Conservation (phyloP, 1,139 yeast species). For the Sugiyamaella grinbergsii region DNA sequence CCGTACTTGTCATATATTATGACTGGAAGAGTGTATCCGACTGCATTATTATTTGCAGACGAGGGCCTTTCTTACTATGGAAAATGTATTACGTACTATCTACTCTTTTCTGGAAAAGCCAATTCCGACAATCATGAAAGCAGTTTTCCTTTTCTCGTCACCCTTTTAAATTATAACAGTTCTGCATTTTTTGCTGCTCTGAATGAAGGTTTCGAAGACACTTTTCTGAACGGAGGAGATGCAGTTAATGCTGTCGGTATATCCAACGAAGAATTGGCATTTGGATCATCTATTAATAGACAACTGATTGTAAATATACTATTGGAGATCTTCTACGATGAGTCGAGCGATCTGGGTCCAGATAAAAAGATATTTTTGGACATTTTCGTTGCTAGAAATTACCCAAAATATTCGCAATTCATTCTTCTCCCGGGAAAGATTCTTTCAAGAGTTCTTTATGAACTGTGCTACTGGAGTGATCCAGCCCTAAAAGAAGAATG, state of each 20-base stretch:
- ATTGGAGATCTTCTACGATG: constrained; percentile 50
- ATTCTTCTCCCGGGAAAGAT: constrained; percentile 65
- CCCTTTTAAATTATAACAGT: constrained; percentile 53
- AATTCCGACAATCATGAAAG: constrained; percentile 36
- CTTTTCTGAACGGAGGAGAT: constrained; percentile 52
- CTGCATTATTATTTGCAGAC: constrained; percentile 52
- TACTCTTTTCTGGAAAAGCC: constrained; percentile 58
- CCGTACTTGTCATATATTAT: constrained; percentile 68
- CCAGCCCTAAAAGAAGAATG: constrained; percentile 54
- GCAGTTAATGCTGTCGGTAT: constrained; percentile 17
- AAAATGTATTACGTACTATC: constrained; percentile 52
- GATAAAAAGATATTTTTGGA: constrained; percentile 47
- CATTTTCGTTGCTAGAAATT: constrained; percentile 72
- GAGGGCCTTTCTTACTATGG: constrained; percentile 41
- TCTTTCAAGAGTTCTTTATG: constrained; percentile 51
- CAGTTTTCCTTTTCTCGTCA: constrained; percentile 21
- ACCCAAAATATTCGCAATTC: constrained; percentile 79
- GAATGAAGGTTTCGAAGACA: constrained; percentile 79
- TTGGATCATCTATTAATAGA: constrained; percentile 49
- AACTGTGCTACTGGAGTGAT: constrained; percentile 52
- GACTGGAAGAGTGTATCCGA: constrained; percentile 79
- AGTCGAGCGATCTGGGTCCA: constrained; percentile 39
- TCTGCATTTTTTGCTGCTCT: constrained; percentile 62
- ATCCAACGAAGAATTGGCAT: constrained; percentile 34
- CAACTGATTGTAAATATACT: constrained; percentile 70